A percentile compares a stretch with the other conserved stretches of the same genome.
phyloP scores from a whole-genome alignment of 2,329 filamentous ascomycete species.

The Xylariomycetidae sp. region DNA sequence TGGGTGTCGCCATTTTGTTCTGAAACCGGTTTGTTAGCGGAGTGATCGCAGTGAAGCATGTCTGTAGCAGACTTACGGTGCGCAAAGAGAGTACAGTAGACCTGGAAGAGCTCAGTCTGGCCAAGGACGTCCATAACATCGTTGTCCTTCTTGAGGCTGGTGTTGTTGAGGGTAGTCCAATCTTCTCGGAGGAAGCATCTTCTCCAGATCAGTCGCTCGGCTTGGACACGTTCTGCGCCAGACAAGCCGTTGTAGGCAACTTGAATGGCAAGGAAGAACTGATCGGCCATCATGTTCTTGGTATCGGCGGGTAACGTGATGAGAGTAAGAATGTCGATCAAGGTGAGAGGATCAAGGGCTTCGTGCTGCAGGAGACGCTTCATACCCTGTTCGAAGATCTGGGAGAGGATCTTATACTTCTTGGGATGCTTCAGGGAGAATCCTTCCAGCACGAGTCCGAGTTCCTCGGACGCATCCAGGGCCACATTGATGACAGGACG shows the following conservation, averaged over 20 bases:
- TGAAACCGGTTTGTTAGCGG: slow-evolving; percentile 12
- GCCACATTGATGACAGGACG: slow-evolving; percentile 61
- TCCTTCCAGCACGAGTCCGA: slow-evolving; percentile 67
- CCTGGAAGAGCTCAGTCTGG: slow-evolving; percentile 62
- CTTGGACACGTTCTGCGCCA: slow-evolving; percentile 52
- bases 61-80: slow-evolving; percentile 49
- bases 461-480: slow-evolving; percentile 72
- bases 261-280: slow-evolving; percentile 71
- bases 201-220: slow-evolving; percentile 70
- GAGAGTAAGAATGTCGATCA: slow-evolving; percentile 75
- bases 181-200: slow-evolving; percentile 78
- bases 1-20: slow-evolving; percentile 37
- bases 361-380: slow-evolving; percentile 64
- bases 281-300: slow-evolving; percentile 52
- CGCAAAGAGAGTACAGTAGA: slow-evolving; percentile 58
- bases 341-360: slow-evolving; percentile 57
- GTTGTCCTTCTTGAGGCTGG: slow-evolving; percentile 64
- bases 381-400: slow-evolving; percentile 66
- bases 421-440: slow-evolving; percentile 52
- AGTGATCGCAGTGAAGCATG: slow-evolving; percentile 8
- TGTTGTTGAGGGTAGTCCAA: slow-evolving; percentile 76
- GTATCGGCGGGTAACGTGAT: slow-evolving; percentile 42
- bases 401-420: slow-evolving; percentile 59
- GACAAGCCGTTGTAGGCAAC: slow-evolving; percentile 49
- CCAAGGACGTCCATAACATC: slow-evolving; percentile 58